Evolutionary conservation across 2,329 filamentous ascomycete genomes (phyloP).

Genomic region (Aspergillus sp.): DNA sequence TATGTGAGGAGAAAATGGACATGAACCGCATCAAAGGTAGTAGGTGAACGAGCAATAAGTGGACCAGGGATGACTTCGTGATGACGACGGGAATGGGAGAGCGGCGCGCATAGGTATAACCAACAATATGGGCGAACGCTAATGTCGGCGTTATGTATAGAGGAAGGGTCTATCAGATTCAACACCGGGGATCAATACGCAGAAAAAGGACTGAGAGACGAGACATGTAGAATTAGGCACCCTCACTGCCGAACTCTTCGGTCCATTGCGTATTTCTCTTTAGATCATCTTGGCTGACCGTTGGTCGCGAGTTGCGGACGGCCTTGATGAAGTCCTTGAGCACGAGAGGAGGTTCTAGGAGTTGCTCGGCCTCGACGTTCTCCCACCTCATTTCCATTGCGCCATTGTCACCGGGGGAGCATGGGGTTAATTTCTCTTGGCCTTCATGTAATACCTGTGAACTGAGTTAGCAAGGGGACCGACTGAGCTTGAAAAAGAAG

Average conservation of each 20-base stretch:
- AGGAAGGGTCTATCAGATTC: constrained; percentile 7
- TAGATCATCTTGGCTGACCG: constrained; percentile 84
- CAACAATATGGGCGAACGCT: background rate
- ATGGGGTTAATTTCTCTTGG: constrained; percentile 68
- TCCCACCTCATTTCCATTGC: constrained; percentile 95
- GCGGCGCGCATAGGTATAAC: background rate
- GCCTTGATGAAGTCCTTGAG: constrained; percentile 94
- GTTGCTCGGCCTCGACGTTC: constrained; percentile 76
- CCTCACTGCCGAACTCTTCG: constrained; percentile 91
- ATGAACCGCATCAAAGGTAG: background rate
- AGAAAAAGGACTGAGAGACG: background rate
- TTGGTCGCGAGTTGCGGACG: constrained; percentile 82
- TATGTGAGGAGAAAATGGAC: constrained; percentile 9
- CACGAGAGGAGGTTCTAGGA: constrained; percentile 81
- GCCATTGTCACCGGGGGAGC: constrained; percentile 83
- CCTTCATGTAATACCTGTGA: constrained; percentile 72
- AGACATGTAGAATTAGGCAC: constrained; percentile 49
- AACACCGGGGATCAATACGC: constrained; percentile 2
- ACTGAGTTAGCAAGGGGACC: constrained; percentile 10
- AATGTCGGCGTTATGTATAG: background rate
- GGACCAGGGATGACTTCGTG: no score
- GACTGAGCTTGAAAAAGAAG: background rate
- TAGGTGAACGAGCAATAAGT: no score
- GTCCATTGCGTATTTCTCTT: constrained; percentile 89
- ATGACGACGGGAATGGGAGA: background rate